Percentiles rank a stretch among this genome's conserved stretches.
phyloP scores from a whole-genome alignment of 768 basidiomycete species.

The Boletus insuetus region DNA sequence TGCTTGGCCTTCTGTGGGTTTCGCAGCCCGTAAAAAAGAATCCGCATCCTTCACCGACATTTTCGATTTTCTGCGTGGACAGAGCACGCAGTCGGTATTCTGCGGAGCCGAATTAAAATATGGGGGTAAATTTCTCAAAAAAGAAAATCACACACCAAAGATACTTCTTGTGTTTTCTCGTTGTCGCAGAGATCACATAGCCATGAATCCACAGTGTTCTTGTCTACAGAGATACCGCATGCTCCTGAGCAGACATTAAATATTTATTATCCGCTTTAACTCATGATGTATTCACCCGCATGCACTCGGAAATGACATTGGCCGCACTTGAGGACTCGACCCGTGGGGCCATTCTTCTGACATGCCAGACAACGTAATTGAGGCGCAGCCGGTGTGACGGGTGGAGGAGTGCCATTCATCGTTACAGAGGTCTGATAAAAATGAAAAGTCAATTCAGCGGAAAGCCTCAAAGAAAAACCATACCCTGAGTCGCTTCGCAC shows the following conservation, averaged over 20 bases:
- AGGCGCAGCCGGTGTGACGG: conserved; percentile 47
- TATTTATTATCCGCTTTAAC: neutral
- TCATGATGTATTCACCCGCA: conserved; percentile 48
- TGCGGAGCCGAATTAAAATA: conserved; percentile 29
- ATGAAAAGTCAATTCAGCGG: neutral
- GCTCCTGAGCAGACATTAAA: conserved; percentile 41
- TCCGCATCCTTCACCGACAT: conserved; percentile 49
- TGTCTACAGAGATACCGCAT: conserved; percentile 67
- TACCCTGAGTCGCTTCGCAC: conserved; percentile 66
- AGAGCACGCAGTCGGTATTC: conserved; percentile 84
- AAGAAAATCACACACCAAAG: conserved; percentile 53
- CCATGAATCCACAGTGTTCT: conserved; percentile 69
- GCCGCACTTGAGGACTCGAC: conserved; percentile 79
- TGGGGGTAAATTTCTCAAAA: neutral
- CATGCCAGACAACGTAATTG: conserved; percentile 77
- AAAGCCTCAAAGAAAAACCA: conserved; percentile 1
- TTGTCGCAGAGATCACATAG: conserved; percentile 87
- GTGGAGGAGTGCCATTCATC: conserved; percentile 59
- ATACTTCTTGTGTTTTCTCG: conserved; percentile 75
- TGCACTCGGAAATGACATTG: conserved; percentile 79
- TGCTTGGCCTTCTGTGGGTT: conserved; percentile 89
- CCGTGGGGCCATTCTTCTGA: conserved; percentile 66
- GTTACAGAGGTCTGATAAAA: conserved; percentile 35
- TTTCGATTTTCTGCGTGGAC: conserved; percentile 50
- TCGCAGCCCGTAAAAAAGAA: conserved; percentile 71